These are phyloP conservation scores for Rubia balearica DNA, from an alignment of 305 asterid genomes.

Conservation along the genomic window DNA sequence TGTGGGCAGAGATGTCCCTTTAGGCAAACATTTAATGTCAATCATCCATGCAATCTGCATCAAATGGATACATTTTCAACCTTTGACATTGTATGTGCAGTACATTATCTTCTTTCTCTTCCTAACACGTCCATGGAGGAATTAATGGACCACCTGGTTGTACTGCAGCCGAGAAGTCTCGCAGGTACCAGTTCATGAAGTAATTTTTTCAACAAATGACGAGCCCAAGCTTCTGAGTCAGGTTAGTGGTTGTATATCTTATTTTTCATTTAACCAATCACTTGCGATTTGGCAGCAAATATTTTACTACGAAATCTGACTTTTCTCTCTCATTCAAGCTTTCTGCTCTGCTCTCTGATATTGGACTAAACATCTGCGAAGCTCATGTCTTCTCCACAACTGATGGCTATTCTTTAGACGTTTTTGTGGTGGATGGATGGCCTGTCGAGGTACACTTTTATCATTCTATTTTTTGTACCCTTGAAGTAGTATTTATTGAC, in stretches of 20 bases:
- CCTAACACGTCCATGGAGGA: background rate
- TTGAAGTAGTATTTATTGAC: background rate
- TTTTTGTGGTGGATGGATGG: conserved; percentile 98
- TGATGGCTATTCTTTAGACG: conserved; percentile 88
- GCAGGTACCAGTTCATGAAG: conserved; percentile 55
- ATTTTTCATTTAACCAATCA: background rate
- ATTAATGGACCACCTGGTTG: conserved; percentile 10
- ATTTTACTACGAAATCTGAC: conserved; percentile 12
- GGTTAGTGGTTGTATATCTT: conserved; percentile 31
- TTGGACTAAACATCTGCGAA: conserved; percentile 94
- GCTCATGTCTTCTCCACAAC: conserved; percentile 95
- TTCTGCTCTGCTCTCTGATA: conserved; percentile 90
- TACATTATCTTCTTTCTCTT: background rate
- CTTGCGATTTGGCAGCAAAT: background rate
- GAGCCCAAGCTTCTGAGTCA: conserved; percentile 94
- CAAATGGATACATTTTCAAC: background rate
- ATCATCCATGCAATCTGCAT: background rate
- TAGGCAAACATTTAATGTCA: background rate
- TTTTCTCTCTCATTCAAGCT: conserved; percentile 45
- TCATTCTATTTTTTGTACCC: background rate
- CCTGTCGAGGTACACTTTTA: conserved; percentile 58
- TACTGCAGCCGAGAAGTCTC: conserved; percentile 62
- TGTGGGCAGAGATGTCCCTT: background rate
- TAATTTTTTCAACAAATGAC: conserved; percentile 81
- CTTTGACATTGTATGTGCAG: background rate